phyloP scores from a whole-genome alignment of 2,329 filamentous ascomycete genomes.

The Stagonosporopsis chrysanthemi region DNA sequence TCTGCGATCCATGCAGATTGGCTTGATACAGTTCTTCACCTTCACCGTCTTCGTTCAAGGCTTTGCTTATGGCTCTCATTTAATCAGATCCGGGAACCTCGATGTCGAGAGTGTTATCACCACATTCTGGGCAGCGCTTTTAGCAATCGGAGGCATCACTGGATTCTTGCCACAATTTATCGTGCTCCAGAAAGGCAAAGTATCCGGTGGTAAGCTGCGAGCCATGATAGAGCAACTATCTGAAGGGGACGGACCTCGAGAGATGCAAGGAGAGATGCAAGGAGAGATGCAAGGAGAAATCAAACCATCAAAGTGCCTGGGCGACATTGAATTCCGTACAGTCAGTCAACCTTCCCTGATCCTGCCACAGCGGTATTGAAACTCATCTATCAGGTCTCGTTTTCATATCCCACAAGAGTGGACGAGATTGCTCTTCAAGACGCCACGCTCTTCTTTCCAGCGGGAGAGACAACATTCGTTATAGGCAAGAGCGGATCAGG shows the following conservation, averaged over 20 bases:
- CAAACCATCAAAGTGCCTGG: slow-evolving; percentile 58
- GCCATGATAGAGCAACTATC: slow-evolving; percentile 51
- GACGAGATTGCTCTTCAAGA: slow-evolving; percentile 65
- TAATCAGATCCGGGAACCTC: slow-evolving; percentile 68
- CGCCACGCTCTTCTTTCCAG: slow-evolving; percentile 73
- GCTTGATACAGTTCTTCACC: slow-evolving; percentile 75
- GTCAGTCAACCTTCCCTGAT: slow-evolving; percentile 56
- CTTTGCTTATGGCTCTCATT: slow-evolving; percentile 83
- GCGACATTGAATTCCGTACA: slow-evolving; percentile 73
- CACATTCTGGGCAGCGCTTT: slow-evolving; percentile 83
- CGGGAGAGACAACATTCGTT: slow-evolving; percentile 78
- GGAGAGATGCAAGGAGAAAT: slow-evolving; percentile 26
- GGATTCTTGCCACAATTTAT: slow-evolving; percentile 78
- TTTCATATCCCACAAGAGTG: slow-evolving; percentile 78
- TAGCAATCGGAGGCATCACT: slow-evolving; percentile 77
- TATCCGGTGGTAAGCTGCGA: slow-evolving; percentile 71
- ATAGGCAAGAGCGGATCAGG: slow-evolving; percentile 89
- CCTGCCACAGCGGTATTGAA: not conserved
- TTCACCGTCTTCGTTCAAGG: slow-evolving; percentile 83
- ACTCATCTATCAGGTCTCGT: slow-evolving; percentile 68
- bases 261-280: slow-evolving; percentile 22
- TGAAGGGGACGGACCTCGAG: slow-evolving; percentile 25
- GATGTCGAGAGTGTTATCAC: slow-evolving; percentile 75
- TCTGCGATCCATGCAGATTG: slow-evolving; percentile 74
- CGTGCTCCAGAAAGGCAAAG: slow-evolving; percentile 78